Evolutionary conservation across 169 alveolate species (phyloP).

Genomic region (Fabrea salina): DNA sequence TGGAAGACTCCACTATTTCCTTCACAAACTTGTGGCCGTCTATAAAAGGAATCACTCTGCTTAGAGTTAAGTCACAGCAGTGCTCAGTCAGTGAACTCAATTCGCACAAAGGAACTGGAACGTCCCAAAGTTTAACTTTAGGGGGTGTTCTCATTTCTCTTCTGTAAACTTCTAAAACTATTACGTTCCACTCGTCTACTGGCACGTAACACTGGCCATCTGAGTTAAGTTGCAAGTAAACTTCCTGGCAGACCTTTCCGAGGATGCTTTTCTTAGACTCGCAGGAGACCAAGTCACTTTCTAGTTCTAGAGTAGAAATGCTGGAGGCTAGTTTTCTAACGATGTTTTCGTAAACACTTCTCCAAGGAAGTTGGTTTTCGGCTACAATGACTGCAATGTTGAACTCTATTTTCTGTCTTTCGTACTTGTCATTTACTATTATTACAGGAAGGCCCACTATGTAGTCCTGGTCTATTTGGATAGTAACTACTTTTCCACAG

Average conservation of each 20-base stretch:
- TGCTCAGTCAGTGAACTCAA: background rate
- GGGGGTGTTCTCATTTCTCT: background rate
- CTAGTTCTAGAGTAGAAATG: background rate
- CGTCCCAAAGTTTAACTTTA: background rate
- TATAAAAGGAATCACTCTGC: background rate
- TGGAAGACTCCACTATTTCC: background rate
- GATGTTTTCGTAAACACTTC: conserved; percentile 7
- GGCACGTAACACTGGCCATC: background rate
- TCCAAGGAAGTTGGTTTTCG: background rate
- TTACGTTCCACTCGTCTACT: conserved; percentile 1
- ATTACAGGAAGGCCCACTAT: conserved; percentile 11
- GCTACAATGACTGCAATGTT: conserved; percentile 4
- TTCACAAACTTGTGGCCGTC: conserved; percentile 16
- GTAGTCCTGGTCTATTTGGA: background rate
- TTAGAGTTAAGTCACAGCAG: background rate
- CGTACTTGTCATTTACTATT: background rate
- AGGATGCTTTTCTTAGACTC: background rate
- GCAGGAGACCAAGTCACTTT: background rate
- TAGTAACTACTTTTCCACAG: conserved; percentile 29
- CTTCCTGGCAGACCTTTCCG: background rate
- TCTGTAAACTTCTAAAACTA: background rate
- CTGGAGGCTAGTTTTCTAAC: conserved; percentile 24
- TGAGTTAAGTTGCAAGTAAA: background rate
- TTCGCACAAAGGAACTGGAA: conserved; percentile 5
- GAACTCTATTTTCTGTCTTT: conserved; percentile 17